These are phyloP conservation scores for Didymella glomerata DNA, from an alignment of 2,329 filamentous ascomycete genomes.

Conservation along the genomic window DNA sequence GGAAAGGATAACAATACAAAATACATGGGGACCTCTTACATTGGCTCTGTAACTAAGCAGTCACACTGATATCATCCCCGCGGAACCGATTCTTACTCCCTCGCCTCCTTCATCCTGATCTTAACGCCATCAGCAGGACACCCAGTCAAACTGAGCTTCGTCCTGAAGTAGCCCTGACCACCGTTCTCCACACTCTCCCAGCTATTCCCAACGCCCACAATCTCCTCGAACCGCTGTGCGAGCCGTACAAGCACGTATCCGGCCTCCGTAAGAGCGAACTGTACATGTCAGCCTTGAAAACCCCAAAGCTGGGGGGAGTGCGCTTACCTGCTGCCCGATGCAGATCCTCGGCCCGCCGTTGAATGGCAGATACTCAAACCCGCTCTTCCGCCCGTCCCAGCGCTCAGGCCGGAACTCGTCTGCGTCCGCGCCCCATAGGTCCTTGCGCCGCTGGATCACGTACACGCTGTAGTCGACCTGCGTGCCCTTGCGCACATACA, in stretches of 20 bases:
- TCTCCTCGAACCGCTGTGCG: slow-evolving; percentile 40
- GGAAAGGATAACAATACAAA: too few species aligned
- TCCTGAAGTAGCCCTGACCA: slow-evolving; percentile 35
- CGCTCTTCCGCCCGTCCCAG: slow-evolving; percentile 43
- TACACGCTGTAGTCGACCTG: slow-evolving; percentile 42
- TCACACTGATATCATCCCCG: not conserved
- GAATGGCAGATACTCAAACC: slow-evolving; percentile 48
- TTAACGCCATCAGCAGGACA: slow-evolving; percentile 46
- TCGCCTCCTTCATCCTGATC: slow-evolving; percentile 43
- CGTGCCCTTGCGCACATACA: slow-evolving; percentile 44
- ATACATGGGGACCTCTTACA: too few species aligned
- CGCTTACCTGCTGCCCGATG: slow-evolving; percentile 37
- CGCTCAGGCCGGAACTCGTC: slow-evolving; percentile 49
- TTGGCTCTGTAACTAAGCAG: too few species aligned
- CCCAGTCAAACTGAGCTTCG: slow-evolving; percentile 36
- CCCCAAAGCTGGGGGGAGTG: too few species aligned
- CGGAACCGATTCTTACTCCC: slow-evolving; percentile 13
- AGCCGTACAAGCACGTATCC: slow-evolving; percentile 41
- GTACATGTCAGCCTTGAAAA: not conserved
- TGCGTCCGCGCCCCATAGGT: slow-evolving; percentile 51
- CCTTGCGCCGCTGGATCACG: slow-evolving; percentile 46
- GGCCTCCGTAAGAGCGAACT: slow-evolving; percentile 46
- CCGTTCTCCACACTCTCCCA: slow-evolving; percentile 40
- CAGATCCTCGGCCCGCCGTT: slow-evolving; percentile 46
- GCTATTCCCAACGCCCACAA: slow-evolving; percentile 37